These are phyloP conservation scores for Cyclotella sp. DNA, from an alignment of 108 stramenopile genomes.

Conservation along the genomic window DNA sequence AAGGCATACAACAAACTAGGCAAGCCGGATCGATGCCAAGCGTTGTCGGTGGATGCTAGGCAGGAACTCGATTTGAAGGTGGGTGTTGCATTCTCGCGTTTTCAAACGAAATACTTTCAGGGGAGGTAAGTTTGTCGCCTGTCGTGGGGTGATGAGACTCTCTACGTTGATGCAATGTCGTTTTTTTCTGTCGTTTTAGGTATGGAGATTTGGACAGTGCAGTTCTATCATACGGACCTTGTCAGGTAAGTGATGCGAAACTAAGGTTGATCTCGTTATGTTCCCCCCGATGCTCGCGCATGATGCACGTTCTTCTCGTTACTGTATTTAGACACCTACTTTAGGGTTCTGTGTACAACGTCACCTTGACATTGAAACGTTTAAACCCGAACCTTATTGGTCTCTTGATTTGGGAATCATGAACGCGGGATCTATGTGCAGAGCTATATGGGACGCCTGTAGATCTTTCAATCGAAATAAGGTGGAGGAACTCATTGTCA, in stretches of 20 bases:
- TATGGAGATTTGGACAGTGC: constrained; percentile 92
- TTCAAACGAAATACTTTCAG: constrained; percentile 72
- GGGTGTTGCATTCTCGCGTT: constrained; percentile 9
- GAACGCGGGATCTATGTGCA: constrained; percentile 75
- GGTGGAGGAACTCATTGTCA: constrained; percentile 58
- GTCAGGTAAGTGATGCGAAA: constrained; percentile 40
- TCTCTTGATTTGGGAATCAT: constrained; percentile 74
- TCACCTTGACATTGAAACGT: constrained; percentile 94
- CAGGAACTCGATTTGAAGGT: constrained; percentile 98
- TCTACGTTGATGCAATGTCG: neutral
- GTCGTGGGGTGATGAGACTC: neutral
- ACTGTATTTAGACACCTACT: constrained; percentile 82
- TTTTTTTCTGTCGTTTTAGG: neutral
- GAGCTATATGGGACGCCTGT: constrained; percentile 74
- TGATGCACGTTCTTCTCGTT: constrained; percentile 6
- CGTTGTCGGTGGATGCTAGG: constrained; percentile 92
- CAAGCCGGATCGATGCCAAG: constrained; percentile 89
- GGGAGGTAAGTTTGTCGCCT: constrained; percentile 40
- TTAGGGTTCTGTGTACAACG: constrained; percentile 96
- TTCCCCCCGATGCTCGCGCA: neutral
- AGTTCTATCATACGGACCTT: constrained; percentile 95
- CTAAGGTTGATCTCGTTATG: too few species aligned
- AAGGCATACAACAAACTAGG: constrained; percentile 87
- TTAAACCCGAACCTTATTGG: constrained; percentile 93
- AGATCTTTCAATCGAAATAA: constrained; percentile 78